Conservation (phyloP, 768 basidiomycete genomes). For the Coprinellus micaceus region DNA sequence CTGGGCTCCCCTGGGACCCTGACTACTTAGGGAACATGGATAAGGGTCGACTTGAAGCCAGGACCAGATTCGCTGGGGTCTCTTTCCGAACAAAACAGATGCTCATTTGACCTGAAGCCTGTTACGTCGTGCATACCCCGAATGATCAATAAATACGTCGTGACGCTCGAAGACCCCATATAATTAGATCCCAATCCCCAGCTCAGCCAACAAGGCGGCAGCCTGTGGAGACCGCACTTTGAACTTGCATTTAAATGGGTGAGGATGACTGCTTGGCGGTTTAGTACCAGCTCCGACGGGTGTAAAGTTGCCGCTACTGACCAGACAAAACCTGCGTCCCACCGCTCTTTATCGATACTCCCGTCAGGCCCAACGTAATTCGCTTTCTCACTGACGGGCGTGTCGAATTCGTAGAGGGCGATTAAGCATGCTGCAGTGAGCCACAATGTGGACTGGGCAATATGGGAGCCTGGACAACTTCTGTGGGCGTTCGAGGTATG, state of each 20-base stretch:
- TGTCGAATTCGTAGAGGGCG: background rate
- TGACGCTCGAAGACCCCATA: too few species aligned
- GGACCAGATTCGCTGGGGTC: too few species aligned
- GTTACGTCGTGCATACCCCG: too few species aligned
- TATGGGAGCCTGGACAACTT: background rate
- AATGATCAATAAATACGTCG: too few species aligned
- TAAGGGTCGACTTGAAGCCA: too few species aligned
- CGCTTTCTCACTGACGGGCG: background rate
- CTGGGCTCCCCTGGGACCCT: too few species aligned
- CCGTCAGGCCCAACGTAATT: too few species aligned
- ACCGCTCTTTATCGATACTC: background rate
- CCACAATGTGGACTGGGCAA: background rate
- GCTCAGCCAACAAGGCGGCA: background rate
- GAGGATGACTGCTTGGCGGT: background rate
- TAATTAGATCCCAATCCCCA: background rate
- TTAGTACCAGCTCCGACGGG: background rate
- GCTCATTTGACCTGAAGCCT: too few species aligned
- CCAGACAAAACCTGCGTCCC: background rate
- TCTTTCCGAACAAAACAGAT: too few species aligned
- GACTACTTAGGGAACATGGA: too few species aligned
- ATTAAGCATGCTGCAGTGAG: background rate
- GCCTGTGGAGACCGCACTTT: background rate
- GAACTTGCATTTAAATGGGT: background rate
- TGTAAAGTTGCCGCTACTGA: background rate
- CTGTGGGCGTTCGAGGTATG: background rate